Evolutionary conservation across 2,329 filamentous ascomycete species (phyloP), one percentile per base, ranked within the genome.

Genomic region (Furcasterigmium furcatum): DNA sequence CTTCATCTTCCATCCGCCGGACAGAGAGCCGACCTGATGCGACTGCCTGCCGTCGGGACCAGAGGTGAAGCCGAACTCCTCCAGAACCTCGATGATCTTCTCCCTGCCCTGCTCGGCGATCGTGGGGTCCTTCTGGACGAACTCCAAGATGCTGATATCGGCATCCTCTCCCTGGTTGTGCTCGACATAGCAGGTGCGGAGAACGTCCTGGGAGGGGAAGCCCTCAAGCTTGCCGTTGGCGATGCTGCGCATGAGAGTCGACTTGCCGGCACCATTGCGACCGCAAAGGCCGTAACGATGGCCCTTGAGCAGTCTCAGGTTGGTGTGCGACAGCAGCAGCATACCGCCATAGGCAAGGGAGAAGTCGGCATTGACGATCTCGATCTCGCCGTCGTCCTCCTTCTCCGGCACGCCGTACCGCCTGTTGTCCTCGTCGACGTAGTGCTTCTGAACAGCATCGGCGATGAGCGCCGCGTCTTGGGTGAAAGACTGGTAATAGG

Each of bases 1-100:
- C 83, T 99, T 99, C 94, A 99, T 99, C 81, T 97, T 97, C 94
- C 94, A 99, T 64, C 94, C 94, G 71, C 94, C 94, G 36, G 94
- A 97, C 29, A 99, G 73, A 18, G 92, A 96, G 56, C 94, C 94
- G 48, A 99, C 94, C 58, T 87, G 88, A 64, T 96, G 84, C 6
- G 85, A 79, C 68, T 97, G 94, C 49, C 90, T 84, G 48, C 92
- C 94, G 55, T 94, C 88, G 1, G 91, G 90, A 3, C 92, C 92
- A 50, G 88, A 71, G 19, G 88, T 95, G 72, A 99, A 99, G 36
- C 95, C 95, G 59, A 99, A 94, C 65, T 97, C 91, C 41, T 84
- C 79, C 51, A 99, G 71, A 50, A 97, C 92, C 48, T 82, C 76
- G 2, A 85, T 85, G 56, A 99, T 96, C 52, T 89, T 86, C 55